These are phyloP conservation scores for Pelargonium australe DNA, from an alignment of 441 rosid genomes.

Conservation along the genomic window DNA sequence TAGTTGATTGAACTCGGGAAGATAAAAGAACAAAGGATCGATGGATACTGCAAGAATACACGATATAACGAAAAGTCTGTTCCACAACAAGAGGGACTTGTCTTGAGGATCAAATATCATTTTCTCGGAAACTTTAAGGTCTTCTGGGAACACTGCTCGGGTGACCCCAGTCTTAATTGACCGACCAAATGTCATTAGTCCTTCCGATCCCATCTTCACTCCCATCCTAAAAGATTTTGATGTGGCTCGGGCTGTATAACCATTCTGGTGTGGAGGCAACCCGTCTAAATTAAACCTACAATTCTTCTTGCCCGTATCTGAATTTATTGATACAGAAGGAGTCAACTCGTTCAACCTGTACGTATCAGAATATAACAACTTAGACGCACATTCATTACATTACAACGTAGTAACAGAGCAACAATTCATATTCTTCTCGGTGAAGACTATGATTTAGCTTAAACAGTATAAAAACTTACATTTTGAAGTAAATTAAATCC, in stretches of 20 bases:
- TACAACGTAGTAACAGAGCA: too few species aligned
- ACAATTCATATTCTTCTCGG: too few species aligned
- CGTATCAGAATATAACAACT: too few species aligned
- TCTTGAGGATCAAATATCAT: constrained; percentile 85
- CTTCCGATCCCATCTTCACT: constrained; percentile 60
- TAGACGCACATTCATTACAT: too few species aligned
- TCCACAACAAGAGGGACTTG: constrained; percentile 74
- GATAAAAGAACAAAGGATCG: constrained; percentile 85
- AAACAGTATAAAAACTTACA: too few species aligned
- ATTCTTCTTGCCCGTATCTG: constrained; percentile 38
- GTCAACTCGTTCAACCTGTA: constrained; percentile 73
- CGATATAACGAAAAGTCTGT: constrained; percentile 65
- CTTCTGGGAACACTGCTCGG: constrained; percentile 74
- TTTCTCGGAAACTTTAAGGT: constrained; percentile 66
- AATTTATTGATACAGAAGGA: constrained; percentile 42
- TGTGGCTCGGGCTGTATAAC: background rate
- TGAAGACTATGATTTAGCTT: too few species aligned
- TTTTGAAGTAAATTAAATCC: too few species aligned
- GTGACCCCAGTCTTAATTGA: constrained; percentile 45
- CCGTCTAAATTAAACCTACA: constrained; percentile 37
- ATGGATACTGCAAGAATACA: constrained; percentile 77
- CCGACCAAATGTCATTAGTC: constrained; percentile 54
- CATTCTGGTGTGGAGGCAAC: constrained; percentile 29
- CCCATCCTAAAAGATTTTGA: constrained; percentile 56
- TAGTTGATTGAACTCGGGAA: constrained; percentile 56